Evolutionary conservation across 2,329 filamentous ascomycete genomes (phyloP), one percentile per base, ranked within the genome.

Genomic region (Botryosphaeria agaves): DNA sequence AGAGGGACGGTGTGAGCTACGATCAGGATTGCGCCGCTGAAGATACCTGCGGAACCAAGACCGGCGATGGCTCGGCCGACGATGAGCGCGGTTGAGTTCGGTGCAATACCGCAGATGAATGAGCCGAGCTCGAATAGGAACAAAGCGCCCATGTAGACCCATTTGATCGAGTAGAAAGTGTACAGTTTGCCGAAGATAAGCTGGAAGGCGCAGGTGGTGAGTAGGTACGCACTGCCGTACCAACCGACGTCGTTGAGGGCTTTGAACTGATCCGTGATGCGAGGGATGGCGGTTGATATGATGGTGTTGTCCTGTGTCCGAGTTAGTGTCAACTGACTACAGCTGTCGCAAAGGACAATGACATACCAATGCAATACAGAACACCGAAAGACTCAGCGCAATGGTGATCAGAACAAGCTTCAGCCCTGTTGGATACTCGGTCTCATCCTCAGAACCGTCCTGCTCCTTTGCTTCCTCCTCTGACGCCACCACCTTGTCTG

Each of bases 81-180:
- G 39, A 69, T 65, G 19, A 69, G 44, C 11, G 62, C 55, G 2
- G 43, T 53, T 4, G 58, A 62, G 37, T 55, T 62, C 8, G 61
- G 61, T 5, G 64, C 62, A 17, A 57, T 52, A 38, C 57, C 64
- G 35, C 63, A 67, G 32, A 69, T 48, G 8, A 61, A 47, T n/a
- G 57, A 61, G 12, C 64, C 64, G 30, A 66, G 33, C 40, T 66
- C 61, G 43, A 68, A 68, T 41, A 64, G 55, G 35, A 49, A 38
- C 15, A 65, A 47, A 1, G 56, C 55, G 11, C 37, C 36, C 6
- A 66, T 37, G 41, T 55, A 64, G 26, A 59, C 45, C 51, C 51
- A 59, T 43, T 66, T 66, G 41, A 56, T 43, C 1, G 44, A 44
- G 40, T 58, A 61, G 45, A 54, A 61, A 18, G 56, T 59, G 43